Evolutionary conservation across 2,329 filamentous ascomycete genomes (phyloP).

Genomic region (Fusarium hainanense): DNA sequence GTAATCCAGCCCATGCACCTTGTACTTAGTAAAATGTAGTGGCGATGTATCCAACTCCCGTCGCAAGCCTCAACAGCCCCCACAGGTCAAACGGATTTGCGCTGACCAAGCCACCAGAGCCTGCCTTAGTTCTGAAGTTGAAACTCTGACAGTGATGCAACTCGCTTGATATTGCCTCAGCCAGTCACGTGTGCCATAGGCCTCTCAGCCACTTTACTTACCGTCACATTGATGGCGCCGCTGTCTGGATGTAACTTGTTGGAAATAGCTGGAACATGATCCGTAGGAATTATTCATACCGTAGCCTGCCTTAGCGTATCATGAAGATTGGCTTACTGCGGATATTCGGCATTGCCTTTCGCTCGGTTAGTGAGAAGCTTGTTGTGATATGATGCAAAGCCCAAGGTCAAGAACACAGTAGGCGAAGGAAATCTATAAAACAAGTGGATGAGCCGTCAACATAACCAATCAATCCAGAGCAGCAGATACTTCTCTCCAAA

Average conservation of each 20-base stretch:
- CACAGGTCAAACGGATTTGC: neutral
- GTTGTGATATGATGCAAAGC: neutral
- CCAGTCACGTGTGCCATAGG: neutral
- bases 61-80: neutral
- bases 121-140: neutral
- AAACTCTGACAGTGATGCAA: neutral
- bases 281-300: neutral
- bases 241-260: neutral
- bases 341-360: fast-evolving
- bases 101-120: neutral
- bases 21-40: neutral
- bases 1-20: neutral
- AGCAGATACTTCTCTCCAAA: neutral
- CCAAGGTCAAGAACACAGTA: fast-evolving
- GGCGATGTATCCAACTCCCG: no score
- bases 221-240: no score
- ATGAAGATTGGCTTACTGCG: fast-evolving
- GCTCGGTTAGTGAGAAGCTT: neutral
- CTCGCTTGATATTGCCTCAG: neutral
- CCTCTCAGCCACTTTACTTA: neutral
- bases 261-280: neutral
- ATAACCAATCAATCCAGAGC: fast-evolving
- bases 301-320: neutral
- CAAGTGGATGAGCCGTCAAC: fast-evolving
- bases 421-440: neutral